These are phyloP conservation scores for Penstemon newberryi DNA, from an alignment of 257 asterid genomes.

Conservation along the genomic window DNA sequence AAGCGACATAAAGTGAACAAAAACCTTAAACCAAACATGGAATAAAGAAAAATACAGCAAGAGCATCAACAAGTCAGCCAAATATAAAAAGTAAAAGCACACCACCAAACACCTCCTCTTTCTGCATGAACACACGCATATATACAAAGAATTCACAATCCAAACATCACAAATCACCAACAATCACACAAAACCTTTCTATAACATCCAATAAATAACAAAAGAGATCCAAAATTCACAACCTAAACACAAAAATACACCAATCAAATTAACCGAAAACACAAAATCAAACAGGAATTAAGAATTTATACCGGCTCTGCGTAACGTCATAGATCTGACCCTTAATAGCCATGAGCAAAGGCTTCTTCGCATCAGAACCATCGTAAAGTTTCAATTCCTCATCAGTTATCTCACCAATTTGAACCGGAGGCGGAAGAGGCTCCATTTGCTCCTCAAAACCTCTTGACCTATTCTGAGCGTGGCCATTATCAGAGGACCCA, in stretches of 20 bases:
- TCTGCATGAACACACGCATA: background rate
- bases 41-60: constrained; percentile 21
- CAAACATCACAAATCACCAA: background rate
- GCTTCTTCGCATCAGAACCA: constrained; percentile 88
- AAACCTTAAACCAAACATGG: constrained; percentile 21
- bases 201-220: constrained; percentile 8
- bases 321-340: constrained; percentile 98
- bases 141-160: background rate
- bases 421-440: constrained; percentile 94
- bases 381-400: constrained; percentile 71
- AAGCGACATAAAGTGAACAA: constrained; percentile 20
- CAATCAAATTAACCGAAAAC: background rate
- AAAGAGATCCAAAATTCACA: constrained; percentile 24
- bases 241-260: constrained; percentile 5
- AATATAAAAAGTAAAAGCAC: background rate
- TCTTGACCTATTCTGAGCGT: constrained; percentile 43
- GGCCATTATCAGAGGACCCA: constrained; percentile 57
- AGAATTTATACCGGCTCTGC: constrained; percentile 66
- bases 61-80: constrained; percentile 10
- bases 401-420: constrained; percentile 78
- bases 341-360: constrained; percentile 94
- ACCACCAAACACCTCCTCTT: background rate
- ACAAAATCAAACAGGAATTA: background rate
- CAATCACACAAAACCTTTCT: constrained; percentile 21
- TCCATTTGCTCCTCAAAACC: constrained; percentile 61